Evolutionary conservation across 2,329 filamentous ascomycete genomes (phyloP).

Genomic region (Didymella glomerata): DNA sequence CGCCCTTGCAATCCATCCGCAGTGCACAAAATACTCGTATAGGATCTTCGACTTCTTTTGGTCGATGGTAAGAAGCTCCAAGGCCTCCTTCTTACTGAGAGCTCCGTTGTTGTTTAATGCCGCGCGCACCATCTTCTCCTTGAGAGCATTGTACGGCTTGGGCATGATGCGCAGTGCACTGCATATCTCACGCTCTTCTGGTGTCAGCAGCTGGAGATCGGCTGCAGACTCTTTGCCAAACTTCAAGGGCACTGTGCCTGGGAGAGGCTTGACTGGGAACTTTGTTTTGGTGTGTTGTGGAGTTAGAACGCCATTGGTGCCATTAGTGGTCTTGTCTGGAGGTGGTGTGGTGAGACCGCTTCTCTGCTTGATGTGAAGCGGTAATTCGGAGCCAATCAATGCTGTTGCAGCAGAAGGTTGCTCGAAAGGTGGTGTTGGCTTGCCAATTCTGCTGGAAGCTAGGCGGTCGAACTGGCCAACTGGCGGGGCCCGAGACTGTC

Average conservation of each 20-base stretch:
- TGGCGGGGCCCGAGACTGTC: conserved; percentile 71
- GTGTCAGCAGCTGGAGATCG: conserved; percentile 84
- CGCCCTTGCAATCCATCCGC: conserved; percentile 89
- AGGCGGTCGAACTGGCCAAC: conserved; percentile 88
- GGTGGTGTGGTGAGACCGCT: conserved; percentile 54
- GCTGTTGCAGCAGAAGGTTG: conserved; percentile 77
- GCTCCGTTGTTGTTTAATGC: conserved; percentile 86
- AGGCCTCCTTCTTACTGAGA: conserved; percentile 93
- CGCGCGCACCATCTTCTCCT: conserved; percentile 90
- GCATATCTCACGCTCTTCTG: conserved; percentile 87
- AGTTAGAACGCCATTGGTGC: conserved; percentile 47
- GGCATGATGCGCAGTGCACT: conserved; percentile 84
- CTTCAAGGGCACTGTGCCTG: conserved; percentile 69
- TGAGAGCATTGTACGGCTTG: conserved; percentile 94
- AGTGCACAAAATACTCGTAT: conserved; percentile 94
- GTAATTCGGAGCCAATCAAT: conserved; percentile 80
- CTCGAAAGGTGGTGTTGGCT: conserved; percentile 69
- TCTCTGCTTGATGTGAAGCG: conserved; percentile 63
- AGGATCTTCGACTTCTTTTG: conserved; percentile 83
- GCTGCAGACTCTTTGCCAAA: conserved; percentile 78
- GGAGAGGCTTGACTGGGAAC: conserved; percentile 65
- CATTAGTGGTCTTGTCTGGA: conserved; percentile 53
- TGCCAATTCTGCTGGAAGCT: conserved; percentile 73
- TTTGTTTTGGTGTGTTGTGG: conserved; percentile 56
- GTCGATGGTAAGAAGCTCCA: conserved; percentile 84